Base-by-base conservation (phyloP, 2,329 filamentous ascomycete genomes). In the Cercospora beticola region DNA sequence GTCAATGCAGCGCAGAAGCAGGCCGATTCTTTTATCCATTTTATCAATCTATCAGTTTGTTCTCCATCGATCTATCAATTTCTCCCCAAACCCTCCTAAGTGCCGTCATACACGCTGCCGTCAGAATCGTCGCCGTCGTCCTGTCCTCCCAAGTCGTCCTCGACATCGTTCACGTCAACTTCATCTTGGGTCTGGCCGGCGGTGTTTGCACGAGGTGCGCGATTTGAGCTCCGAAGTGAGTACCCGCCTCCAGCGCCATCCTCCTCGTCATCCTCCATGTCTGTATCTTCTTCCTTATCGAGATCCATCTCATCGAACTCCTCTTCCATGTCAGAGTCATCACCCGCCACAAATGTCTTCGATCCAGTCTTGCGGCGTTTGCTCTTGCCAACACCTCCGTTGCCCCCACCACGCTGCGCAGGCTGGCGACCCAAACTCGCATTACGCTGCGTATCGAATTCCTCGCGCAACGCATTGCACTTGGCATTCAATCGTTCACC, bases 41-140 rank as follows among this genome's bases (percentile, higher is more conserved):
- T 14, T n/a, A n/a, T 40, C 36, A n/a, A n/a, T n/a, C 36, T 43
- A 43, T 43, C 36, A 8, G 5, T 8, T 5, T 1, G 2, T 49
- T 9, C 10, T 3, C 18, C 46, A 49, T 4, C 46, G 23, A 2
- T 18, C 10, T 23, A 12, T 21, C 28, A 8, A 18, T n/a, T 59
- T 8, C 21, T 14, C 14, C 23, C 36, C 2, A 4, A 5, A 7
- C 5, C 0, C 5, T 12, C 3, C n/a, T 14, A 59, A 0, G 14
- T 36, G 36, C n/a, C 56, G 9, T 33, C 60, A 28, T 30, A 63
- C 60, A 52, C 60, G 26, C 60, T 63, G 60, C 49, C 43, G 26
- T 54, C 60, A 10, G 60, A 54, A 5, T 63, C 43, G 4, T 52
- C 60, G 2, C 9, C 26, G n/a, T 52, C 16, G 9, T 21, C 31